Evolutionary conservation across 768 basidiomycete genomes (phyloP), one percentile per base, ranked within the genome.

Genomic region (Sarcomyxa edulis): DNA sequence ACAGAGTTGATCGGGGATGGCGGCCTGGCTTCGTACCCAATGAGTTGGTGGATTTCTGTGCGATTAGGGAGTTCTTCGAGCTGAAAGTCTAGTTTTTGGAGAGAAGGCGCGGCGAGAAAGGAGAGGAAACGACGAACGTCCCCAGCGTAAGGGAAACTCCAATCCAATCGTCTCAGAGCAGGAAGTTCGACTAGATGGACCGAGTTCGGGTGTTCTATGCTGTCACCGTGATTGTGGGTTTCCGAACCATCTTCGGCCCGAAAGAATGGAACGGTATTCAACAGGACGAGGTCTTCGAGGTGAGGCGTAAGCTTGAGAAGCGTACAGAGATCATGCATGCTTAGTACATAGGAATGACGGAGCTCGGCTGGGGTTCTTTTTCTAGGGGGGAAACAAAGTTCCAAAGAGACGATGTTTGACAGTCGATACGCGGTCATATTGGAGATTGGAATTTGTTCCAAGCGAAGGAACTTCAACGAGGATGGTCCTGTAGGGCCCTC

Each of bases 101-200:
- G 60, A 22, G 40, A 51, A 7, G 72, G 71, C 9, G 59, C 43
- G 28, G 48, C 42, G 38, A 74, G 41, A 45, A 72, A 60, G 15
- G 66, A 62, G 43, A 76, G 50, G 31, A 77, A 58, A 21, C 61
- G 54, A 36, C 66, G 62, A 31, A 74, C 48, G 34, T 71, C 72
- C 25, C 50, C 54, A 32, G 63, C 51, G 35, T 56, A 65, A 12
- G 70, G 69, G 42, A 61, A 69, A 31, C 62, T 69, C 71, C 73
- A 76, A 22, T 70, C 66, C 30, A 78, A 49, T n/a, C 46, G 53
- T 36, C 59, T 69, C 40, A 77, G 26, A 20, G 14, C 39, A 30
- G 39, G 26, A 20, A 60, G 40, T 38, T 37, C 23, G 11, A 37
- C 35, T 11, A 25, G 35, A 8, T 30, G 8, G 8, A 8, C 8